Percentiles rank a stretch among this genome's conserved stretches.
phyloP scores from a whole-genome alignment of 805 yeast species.

The Ogataea kodamae region DNA sequence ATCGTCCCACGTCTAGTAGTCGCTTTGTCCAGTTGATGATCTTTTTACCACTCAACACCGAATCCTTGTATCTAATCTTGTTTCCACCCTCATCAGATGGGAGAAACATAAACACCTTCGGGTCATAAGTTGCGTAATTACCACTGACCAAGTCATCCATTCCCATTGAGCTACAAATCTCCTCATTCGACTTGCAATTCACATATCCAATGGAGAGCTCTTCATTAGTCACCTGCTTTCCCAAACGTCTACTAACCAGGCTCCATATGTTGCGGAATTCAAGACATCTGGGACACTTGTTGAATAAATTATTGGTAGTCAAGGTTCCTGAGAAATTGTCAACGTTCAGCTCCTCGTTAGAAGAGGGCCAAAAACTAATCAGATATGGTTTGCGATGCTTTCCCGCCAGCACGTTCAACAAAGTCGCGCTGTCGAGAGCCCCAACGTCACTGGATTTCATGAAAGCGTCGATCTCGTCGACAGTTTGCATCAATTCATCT shows the following conservation, averaged over 20 bases:
- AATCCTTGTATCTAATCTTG: slow-evolving; percentile 40
- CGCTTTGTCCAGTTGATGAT: slow-evolving; percentile 45
- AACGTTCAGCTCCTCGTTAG: slow-evolving; percentile 37
- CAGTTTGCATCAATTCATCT: slow-evolving; percentile 42
- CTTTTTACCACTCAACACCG: slow-evolving; percentile 25
- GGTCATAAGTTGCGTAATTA: slow-evolving; percentile 14
- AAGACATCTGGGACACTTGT: slow-evolving; percentile 46
- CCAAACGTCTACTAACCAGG: slow-evolving; percentile 47
- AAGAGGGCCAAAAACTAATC: slow-evolving; percentile 65
- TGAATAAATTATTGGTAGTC: slow-evolving; percentile 36
- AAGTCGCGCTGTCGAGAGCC: slow-evolving; percentile 33
- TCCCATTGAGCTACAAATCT: slow-evolving; percentile 52
- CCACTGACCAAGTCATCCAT: slow-evolving; percentile 32
- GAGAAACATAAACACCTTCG: slow-evolving; percentile 38
- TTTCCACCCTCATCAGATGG: slow-evolving; percentile 51
- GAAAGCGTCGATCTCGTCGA: slow-evolving; percentile 36
- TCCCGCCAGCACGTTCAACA: slow-evolving; percentile 52
- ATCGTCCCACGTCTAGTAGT: slow-evolving; percentile 43
- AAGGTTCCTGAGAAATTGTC: slow-evolving; percentile 34
- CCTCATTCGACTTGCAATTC: slow-evolving; percentile 50
- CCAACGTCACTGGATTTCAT: slow-evolving; percentile 10
- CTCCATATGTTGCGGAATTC: slow-evolving; percentile 58
- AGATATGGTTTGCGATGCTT: slow-evolving; percentile 46
- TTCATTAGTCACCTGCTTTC: slow-evolving; percentile 7
- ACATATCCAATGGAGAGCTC: slow-evolving; percentile 45